Conservation (phyloP, 352 stramenopile genomes). For the Stramenopiles sp. region DNA sequence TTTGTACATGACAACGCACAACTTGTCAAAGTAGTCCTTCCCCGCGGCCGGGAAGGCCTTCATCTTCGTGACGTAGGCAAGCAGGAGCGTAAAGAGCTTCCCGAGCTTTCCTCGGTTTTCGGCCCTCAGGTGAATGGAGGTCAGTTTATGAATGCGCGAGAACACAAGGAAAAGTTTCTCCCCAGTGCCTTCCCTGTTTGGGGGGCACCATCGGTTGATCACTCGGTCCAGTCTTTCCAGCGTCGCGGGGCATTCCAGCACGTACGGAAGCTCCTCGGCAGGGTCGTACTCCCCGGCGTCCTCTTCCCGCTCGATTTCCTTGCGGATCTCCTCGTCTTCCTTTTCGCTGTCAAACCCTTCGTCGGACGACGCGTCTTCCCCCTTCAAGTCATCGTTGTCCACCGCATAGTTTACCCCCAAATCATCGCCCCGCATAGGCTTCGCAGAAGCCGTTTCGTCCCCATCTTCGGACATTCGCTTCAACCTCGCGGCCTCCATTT, state of each 20-base stretch:
- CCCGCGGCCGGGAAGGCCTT: no score
- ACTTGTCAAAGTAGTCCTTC: no score
- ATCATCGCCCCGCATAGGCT: no score
- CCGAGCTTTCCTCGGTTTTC: conserved; percentile 84
- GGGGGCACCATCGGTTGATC: conserved; percentile 60
- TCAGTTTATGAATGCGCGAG: conserved; percentile 68
- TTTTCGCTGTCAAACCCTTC: conserved; percentile 25
- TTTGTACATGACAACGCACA: no score
- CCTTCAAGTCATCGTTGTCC: conserved; percentile 37
- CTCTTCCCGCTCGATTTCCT: no score
- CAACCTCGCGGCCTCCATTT: no score
- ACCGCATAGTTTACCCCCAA: conserved; percentile 59
- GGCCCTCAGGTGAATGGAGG: conserved; percentile 73
- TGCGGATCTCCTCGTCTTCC: conserved; percentile 24
- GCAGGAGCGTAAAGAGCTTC: conserved; percentile 80
- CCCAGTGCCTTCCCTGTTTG: conserved; percentile 48
- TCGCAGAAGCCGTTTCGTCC: no score
- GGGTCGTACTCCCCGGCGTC: conserved; percentile 19
- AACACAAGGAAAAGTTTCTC: no score
- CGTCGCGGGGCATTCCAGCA: conserved; percentile 74
- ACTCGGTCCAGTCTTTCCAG: conserved; percentile 62
- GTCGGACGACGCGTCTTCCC: conserved; percentile 33
- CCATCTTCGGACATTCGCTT: no score
- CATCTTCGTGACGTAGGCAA: conserved; percentile 73
- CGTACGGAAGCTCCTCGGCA: conserved; percentile 69